A percentile compares a stretch with the other conserved stretches of the same genome.
Evolutionary conservation across 2,329 filamentous ascomycete species (phyloP).

Genomic region (Parasarocladium wereldwijsianum): DNA sequence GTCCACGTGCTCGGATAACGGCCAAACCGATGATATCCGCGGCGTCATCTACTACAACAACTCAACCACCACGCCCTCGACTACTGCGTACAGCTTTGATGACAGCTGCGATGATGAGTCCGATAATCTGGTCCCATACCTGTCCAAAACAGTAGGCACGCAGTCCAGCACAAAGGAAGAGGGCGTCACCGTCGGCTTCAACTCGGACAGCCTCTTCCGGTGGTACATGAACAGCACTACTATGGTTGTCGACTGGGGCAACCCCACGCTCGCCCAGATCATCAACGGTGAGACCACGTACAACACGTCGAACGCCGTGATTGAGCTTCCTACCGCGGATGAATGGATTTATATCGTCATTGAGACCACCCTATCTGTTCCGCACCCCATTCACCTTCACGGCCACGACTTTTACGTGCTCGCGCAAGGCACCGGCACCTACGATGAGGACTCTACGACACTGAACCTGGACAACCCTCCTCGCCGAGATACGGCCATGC

Average conservation of each 20-base stretch:
- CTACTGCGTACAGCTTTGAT: conserved; percentile 7
- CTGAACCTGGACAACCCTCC: conserved; percentile 25
- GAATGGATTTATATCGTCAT: conserved; percentile 16
- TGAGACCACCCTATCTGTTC: conserved; percentile 9
- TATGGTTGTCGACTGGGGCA: conserved; percentile 16
- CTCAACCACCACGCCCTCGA: conserved; percentile 8
- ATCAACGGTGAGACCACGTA: conserved; percentile 9
- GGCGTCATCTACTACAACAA: conserved; percentile 28
- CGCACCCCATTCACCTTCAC: conserved; percentile 22
- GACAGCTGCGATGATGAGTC: conserved; percentile 21
- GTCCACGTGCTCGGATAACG: conserved; percentile 22
- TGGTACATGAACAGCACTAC: conserved; percentile 28
- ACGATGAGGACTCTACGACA: background rate
- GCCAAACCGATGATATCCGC: conserved; percentile 23
- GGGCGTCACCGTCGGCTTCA: conserved; percentile 12
- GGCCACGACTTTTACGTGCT: conserved; percentile 17
- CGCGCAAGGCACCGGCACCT: conserved; percentile 8
- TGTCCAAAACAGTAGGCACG: conserved; percentile 17
- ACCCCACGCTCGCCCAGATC: conserved; percentile 14
- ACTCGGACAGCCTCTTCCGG: conserved; percentile 21
- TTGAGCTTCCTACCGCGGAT: conserved; percentile 12
- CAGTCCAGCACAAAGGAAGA: conserved; percentile 14
- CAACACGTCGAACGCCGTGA: conserved; percentile 12
- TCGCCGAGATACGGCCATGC: conserved; percentile 35
- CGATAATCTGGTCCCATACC: conserved; percentile 17